Evolutionary conservation across 345 rosid species (phyloP).

Genomic region (Gossypium stocksii): DNA sequence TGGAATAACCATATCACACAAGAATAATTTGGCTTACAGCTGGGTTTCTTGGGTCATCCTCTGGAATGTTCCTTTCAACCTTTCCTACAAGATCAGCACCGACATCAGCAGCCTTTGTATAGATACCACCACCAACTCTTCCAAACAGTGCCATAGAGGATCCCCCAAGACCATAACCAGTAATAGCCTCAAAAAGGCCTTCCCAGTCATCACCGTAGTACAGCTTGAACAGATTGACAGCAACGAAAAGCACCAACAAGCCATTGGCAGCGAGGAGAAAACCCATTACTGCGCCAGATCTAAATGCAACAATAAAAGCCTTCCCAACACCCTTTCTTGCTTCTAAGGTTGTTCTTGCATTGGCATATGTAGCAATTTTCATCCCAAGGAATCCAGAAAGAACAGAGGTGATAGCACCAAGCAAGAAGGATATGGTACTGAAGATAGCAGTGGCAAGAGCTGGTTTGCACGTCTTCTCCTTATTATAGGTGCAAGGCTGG

Average conservation of each 20-base stretch:
- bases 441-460: slow-evolving; percentile 73
- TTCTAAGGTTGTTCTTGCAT: slow-evolving; percentile 78
- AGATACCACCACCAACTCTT: slow-evolving; percentile 83
- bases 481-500: slow-evolving; percentile 60
- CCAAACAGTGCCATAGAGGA: slow-evolving; percentile 88
- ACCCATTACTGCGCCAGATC: slow-evolving; percentile 84
- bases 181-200: slow-evolving; percentile 77
- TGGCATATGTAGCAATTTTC: slow-evolving; percentile 82
- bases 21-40: slow-evolving; percentile 47
- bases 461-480: slow-evolving; percentile 56
- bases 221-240: slow-evolving; percentile 64
- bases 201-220: slow-evolving; percentile 82
- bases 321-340: slow-evolving; percentile 82
- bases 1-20: not conserved
- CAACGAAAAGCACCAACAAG: slow-evolving; percentile 61
- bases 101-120: slow-evolving; percentile 85
- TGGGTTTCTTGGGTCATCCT: slow-evolving; percentile 81
- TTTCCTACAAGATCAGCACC: slow-evolving; percentile 92
- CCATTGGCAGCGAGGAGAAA: slow-evolving; percentile 85
- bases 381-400: slow-evolving; percentile 82
- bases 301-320: slow-evolving; percentile 70
- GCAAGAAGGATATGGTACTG: slow-evolving; percentile 65
- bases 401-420: slow-evolving; percentile 64
- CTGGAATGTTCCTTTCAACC: slow-evolving; percentile 77
- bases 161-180: slow-evolving; percentile 87